Evolutionary conservation across 2,329 filamentous ascomycete genomes (phyloP), one percentile per base, ranked within the genome.

Genomic region (Arthrobotrys pseudoclavata): DNA sequence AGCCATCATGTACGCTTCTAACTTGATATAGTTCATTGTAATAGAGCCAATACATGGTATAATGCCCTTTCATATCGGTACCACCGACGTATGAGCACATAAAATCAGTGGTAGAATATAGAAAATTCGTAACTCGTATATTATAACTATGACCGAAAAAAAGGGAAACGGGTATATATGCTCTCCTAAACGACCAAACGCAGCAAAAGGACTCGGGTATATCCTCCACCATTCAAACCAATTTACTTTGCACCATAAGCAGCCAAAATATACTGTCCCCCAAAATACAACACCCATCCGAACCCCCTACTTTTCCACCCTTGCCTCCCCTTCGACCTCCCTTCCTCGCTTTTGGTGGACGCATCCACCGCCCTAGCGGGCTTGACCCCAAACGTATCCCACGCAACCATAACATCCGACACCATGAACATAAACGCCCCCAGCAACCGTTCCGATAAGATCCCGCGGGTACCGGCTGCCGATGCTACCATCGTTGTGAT

Each of bases 401-500:
- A 79, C 4, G 69, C 75, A 20, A 79, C 75, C 53, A 79, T 72
- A 1, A 74, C 48, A 20, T 79, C 75, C 12, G 62, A 69, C n/a
- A 79, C 20, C 75, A 79, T 79, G 18, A 79, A 79, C 69, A 74
- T 69, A 24, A 60, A 62, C 9, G 75, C 75, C 4, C 75, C 75
- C 1, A 79, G 18, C 9, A 71, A 12, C 42, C 69, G 45, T 26
- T 67, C 62, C n/a, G 62, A 69, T 0, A 5, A 18, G 3, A 69
- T 4, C 1, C 75, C 75, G 6, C 69, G 52, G 7, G 69, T 72
- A 12, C 75, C 75, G 9, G 69, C 64, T 10, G 75, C 68, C 2
- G 75, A 72, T 9, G 68, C 75, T 3, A 79, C 75, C 75, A 79
- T 79, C 2, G 64, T 69, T 18, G 75, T 71, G 10, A 79, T 79